Evolutionary conservation across 192 early-diverging fungal species (phyloP), one percentile per base, ranked within the genome.

Genomic region (Phycomyces blakesleeanus): DNA sequence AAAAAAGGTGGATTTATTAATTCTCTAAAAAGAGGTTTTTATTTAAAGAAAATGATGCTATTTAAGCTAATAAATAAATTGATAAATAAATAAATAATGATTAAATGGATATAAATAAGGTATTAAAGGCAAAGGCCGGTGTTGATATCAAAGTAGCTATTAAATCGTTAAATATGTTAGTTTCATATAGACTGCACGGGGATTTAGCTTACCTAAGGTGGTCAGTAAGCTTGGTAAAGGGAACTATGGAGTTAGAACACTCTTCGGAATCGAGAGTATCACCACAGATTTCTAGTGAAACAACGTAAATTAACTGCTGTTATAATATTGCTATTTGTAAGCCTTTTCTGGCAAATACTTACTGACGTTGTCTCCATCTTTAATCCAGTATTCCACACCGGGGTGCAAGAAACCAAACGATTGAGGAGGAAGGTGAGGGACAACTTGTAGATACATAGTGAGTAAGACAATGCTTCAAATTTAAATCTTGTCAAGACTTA

Each of bases 41-140:
- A 34, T 34, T 34, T 34, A 34, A 34, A 34, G 2, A 34, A 34
- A 34, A 7, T 5, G 7, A 7, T 7, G 2, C 3, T 5, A 5
- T 34, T 34, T 2, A 34, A 34, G 29, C 29, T 2, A 34, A 34
- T 34, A 34, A 34, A 34, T 34, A 34, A 5, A 34, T 34, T 34
- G 29, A 34, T 34, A 7, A 34, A 34, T 34, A 34, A 34, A 34
- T 5, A 34, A 7, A 34, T n/a, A n/a, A n/a, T n/a, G n/a, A n/a
- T n/a, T n/a, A n/a, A n/a, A n/a, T n/a, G n/a, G n/a, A n/a, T n/a
- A n/a, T 7, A 34, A 34, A 34, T 34, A 7, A 34, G 2, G 29
- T 5, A 34, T 85, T 76, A 62, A 16, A 27, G 11, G 18, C 55
- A 56, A 18, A 56, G 55, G n/a, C 55, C 55, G 27, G 27, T 37